These are phyloP conservation scores for Scheffersomyces coipomensis DNA, from an alignment of 805 yeast species.

Conservation along the genomic window DNA sequence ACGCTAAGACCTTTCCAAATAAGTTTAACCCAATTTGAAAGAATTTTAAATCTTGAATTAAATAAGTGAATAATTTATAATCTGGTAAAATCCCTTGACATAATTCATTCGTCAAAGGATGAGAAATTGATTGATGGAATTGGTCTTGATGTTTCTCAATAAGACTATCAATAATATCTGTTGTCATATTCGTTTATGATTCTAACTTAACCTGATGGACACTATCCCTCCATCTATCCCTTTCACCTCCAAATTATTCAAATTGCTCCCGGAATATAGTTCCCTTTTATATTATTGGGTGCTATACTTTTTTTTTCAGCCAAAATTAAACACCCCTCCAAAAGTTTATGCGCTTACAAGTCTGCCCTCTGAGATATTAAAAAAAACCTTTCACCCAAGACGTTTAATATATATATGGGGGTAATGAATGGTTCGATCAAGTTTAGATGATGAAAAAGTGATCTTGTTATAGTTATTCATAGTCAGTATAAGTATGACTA, in stretches of 20 bases:
- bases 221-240: background rate
- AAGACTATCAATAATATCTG: constrained; percentile 8
- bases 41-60: constrained; percentile 49
- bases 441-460: too few species aligned
- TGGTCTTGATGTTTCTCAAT: constrained; percentile 10
- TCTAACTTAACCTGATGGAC: too few species aligned
- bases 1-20: constrained; percentile 43
- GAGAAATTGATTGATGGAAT: constrained; percentile 32
- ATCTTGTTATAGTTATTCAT: too few species aligned
- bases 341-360: background rate
- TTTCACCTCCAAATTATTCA: background rate
- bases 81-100: constrained; percentile 47
- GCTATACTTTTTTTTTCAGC: too few species aligned
- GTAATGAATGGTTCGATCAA: too few species aligned
- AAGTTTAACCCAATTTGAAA: constrained; percentile 43
- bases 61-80: constrained; percentile 40
- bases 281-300: too few species aligned
- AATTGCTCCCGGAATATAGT: too few species aligned
- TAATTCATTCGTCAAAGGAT: constrained; percentile 42
- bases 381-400: too few species aligned
- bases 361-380: background rate
- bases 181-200: background rate
- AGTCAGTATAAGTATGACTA: too few species aligned
- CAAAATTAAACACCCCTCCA: too few species aligned
- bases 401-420: too few species aligned